A percentile compares a stretch with the other conserved stretches of the same genome.
phyloP scores from a whole-genome alignment of 2,329 filamentous ascomycete genomes.

The Fusarium euwallaceae region DNA sequence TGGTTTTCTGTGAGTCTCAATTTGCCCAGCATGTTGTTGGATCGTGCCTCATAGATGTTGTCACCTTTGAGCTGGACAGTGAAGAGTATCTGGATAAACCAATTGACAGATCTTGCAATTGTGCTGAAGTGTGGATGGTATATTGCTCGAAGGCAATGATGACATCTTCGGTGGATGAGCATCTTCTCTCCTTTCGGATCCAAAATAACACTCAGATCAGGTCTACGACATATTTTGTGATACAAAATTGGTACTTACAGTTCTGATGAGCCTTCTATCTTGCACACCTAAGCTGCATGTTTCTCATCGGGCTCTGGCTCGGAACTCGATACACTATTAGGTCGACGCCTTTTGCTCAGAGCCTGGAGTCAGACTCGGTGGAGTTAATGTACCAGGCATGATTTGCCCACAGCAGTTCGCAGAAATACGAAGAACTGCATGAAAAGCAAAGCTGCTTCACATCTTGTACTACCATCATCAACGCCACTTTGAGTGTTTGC shows the following conservation, averaged over 20 bases:
- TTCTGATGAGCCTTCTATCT: constrained; percentile 40
- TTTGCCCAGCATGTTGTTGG: constrained; percentile 61
- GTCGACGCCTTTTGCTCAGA: neutral
- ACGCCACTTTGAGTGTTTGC: neutral
- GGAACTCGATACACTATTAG: neutral
- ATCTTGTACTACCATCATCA: neutral
- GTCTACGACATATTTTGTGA: too few relatives aligned
- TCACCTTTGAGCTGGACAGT: constrained; percentile 63
- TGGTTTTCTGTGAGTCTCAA: constrained; percentile 58
- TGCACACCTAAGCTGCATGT: neutral
- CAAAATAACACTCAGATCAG: too few relatives aligned
- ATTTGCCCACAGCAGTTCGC: neutral
- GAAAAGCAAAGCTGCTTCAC: neutral
- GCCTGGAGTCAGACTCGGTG: neutral
- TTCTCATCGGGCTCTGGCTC: neutral
- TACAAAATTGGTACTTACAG: too few relatives aligned
- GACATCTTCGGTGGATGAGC: constrained; percentile 63
- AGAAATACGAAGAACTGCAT: neutral
- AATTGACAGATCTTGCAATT: too few relatives aligned
- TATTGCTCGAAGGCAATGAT: too few relatives aligned
- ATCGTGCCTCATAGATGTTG: constrained; percentile 62
- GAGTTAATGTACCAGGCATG: neutral
- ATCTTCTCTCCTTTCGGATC: constrained; percentile 62
- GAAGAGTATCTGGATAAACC: constrained; percentile 15
- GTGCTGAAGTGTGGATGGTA: too few relatives aligned